Conservation (phyloP, 106 monocot genomes). For the Dendrobium catenatum region DNA sequence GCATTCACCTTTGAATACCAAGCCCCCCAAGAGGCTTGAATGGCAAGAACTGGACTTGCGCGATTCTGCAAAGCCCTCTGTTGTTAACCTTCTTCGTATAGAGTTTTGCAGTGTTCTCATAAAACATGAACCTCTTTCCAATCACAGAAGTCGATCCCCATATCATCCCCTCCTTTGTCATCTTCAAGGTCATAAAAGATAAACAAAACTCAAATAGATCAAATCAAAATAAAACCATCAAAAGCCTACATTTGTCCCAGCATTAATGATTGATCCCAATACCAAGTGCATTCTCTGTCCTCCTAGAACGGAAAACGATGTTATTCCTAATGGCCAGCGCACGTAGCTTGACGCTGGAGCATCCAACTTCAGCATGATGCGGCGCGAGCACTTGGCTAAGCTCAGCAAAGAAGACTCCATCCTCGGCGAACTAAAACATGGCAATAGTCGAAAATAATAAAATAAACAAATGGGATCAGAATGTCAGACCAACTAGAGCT, state of each 20-base stretch:
- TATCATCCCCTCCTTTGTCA: not conserved
- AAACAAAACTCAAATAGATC: not conserved
- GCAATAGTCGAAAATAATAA: not conserved
- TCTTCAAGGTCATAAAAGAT: not conserved
- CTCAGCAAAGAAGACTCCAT: not conserved
- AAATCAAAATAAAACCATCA: not conserved
- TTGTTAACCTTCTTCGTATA: slow-evolving; percentile 1
- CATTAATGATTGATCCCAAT: not conserved
- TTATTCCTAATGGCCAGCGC: not conserved
- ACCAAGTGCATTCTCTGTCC: not conserved
- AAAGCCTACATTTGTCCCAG: not conserved
- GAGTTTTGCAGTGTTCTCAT: slow-evolving; percentile 5
- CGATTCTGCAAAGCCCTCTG: slow-evolving; percentile 7
- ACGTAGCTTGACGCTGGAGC: not conserved
- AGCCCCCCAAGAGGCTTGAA: slow-evolving; percentile 14
- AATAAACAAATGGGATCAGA: not conserved
- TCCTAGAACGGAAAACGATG: not conserved
- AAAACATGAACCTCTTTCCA: slow-evolving; percentile 5
- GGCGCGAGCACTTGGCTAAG: not conserved
- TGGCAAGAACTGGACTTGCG: not conserved
- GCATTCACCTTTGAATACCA: slow-evolving; percentile 6
- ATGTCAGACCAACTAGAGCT: not conserved
- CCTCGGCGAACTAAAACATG: not conserved
- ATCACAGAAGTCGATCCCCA: slow-evolving; percentile 1
- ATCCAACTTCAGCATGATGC: not conserved